phyloP scores from a whole-genome alignment of 176 grass and related monocot species.

The Alopecurus myosuroides region DNA sequence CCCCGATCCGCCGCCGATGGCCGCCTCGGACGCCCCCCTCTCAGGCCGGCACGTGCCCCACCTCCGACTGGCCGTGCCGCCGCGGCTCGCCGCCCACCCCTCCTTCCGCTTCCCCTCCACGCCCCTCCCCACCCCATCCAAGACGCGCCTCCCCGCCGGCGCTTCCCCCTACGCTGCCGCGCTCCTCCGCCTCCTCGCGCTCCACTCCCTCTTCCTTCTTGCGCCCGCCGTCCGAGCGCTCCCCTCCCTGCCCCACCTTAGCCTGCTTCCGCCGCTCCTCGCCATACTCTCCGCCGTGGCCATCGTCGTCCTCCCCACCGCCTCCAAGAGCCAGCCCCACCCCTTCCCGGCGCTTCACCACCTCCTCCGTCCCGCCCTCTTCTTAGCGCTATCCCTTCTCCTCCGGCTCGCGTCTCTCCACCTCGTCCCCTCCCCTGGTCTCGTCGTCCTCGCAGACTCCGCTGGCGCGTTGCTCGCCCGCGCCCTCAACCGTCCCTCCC shows the following conservation, averaged over 20 bases:
- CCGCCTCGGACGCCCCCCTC: neutral
- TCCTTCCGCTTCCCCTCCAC: conserved; percentile 40
- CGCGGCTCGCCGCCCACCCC: conserved; percentile 24
- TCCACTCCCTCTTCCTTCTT: conserved; percentile 54
- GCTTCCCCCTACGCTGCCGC: conserved; percentile 43
- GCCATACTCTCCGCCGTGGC: conserved; percentile 34
- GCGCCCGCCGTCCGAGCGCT: conserved; percentile 30
- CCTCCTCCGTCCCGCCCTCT: conserved; percentile 38
- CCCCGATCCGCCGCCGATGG: conserved; percentile 16
- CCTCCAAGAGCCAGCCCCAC: conserved; percentile 11
- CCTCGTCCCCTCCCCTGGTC: conserved; percentile 48
- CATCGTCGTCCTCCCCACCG: conserved; percentile 26
- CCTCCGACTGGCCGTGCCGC: conserved; percentile 49
- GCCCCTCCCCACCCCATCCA: conserved; percentile 42
- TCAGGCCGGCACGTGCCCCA: conserved; percentile 28
- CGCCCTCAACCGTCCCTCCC: conserved; percentile 45
- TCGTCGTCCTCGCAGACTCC: conserved; percentile 69
- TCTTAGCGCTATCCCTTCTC: conserved; percentile 49
- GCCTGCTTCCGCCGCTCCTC: conserved; percentile 30
- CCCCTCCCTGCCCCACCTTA: conserved; percentile 22
- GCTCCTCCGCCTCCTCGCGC: conserved; percentile 45
- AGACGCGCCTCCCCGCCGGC: conserved; percentile 23
- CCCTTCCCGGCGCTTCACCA: conserved; percentile 30
- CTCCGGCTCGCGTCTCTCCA: conserved; percentile 54
- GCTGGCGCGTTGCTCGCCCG: conserved; percentile 55